Conservation (phyloP, 306 rosid species). For the Malus fusca region DNA sequence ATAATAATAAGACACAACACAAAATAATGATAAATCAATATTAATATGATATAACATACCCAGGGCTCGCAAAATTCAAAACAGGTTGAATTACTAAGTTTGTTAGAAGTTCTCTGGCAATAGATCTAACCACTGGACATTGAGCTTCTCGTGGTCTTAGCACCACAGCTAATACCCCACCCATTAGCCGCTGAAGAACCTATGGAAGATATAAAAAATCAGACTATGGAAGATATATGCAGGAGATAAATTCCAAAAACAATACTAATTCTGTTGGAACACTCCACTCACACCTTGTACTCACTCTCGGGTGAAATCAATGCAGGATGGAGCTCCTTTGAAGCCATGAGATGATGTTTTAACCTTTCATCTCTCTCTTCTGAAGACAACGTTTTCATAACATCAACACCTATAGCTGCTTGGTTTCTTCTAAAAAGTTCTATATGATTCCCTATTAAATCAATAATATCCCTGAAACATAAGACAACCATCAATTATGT, state of each 20-base stretch:
- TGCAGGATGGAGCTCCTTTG: constrained; percentile 98
- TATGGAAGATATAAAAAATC: constrained; percentile 26
- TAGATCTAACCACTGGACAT: constrained; percentile 73
- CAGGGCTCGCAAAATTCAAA: constrained; percentile 86
- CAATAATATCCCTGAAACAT: constrained; percentile 71
- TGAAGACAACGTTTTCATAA: constrained; percentile 85
- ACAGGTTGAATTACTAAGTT: constrained; percentile 88
- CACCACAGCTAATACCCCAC: constrained; percentile 76
- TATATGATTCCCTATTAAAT: constrained; percentile 75
- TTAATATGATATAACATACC: constrained; percentile 45
- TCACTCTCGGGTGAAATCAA: constrained; percentile 94
- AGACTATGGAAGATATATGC: constrained; percentile 16
- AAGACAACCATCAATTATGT: constrained; percentile 2
- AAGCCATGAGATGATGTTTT: constrained; percentile 71
- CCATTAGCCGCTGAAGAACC: constrained; percentile 87
- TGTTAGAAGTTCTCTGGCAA: constrained; percentile 81
- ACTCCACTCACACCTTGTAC: constrained; percentile 99
- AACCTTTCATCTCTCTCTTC: constrained; percentile 94
- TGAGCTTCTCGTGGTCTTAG: constrained; percentile 76
- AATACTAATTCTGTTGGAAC: constrained; percentile 34
- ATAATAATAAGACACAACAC: neutral
- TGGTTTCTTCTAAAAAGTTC: constrained; percentile 96
- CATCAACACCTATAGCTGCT: constrained; percentile 80
- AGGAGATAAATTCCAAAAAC: constrained; percentile 15
- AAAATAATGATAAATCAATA: constrained; percentile 2